A percentile compares a stretch with the other conserved stretches of the same genome.
Conservation (phyloP, 2,329 filamentous ascomycete genomes). For the Chaetomium globosum region DNA sequence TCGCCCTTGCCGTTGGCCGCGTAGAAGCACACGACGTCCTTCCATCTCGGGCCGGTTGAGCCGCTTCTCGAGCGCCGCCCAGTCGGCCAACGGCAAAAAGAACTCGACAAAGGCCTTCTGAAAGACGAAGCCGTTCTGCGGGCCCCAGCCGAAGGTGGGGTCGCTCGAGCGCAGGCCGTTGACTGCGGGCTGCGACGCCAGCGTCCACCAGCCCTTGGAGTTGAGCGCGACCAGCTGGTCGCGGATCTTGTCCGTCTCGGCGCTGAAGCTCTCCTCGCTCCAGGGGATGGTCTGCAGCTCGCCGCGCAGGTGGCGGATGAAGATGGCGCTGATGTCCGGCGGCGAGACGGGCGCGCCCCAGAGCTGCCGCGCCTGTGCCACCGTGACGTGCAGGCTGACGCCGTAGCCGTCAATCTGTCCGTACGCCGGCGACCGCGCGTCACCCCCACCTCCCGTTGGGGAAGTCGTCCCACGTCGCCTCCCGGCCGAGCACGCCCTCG, state of each 20-base stretch:
- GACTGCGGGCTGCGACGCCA: constrained; percentile 91
- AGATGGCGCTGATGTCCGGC: constrained; percentile 76
- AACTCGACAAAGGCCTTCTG: constrained; percentile 98
- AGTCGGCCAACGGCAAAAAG: constrained; percentile 78
- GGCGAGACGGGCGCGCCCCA: constrained; percentile 77
- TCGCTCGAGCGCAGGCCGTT: constrained; percentile 80
- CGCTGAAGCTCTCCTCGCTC: constrained; percentile 85
- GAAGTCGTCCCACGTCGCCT: constrained; percentile 98
- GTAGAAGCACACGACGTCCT: constrained; percentile 80
- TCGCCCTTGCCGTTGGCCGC: constrained; percentile 78
- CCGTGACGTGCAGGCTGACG: constrained; percentile 87
- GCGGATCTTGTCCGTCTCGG: constrained; percentile 82
- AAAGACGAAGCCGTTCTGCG: constrained; percentile 89
- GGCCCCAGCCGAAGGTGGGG: constrained; percentile 88
- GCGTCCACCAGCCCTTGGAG: constrained; percentile 86
- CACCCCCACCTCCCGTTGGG: constrained; percentile 96
- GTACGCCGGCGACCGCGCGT: constrained; percentile 88
- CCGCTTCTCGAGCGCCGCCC: constrained; percentile 64
- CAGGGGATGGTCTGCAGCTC: constrained; percentile 82
- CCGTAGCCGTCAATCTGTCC: constrained; percentile 98
- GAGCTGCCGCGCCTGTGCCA: constrained; percentile 77
- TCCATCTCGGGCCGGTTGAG: constrained; percentile 60
- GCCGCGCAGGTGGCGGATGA: constrained; percentile 78
- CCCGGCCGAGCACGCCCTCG: constrained; percentile 81
- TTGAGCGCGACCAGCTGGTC: constrained; percentile 76